Evolutionary conservation across 257 asterid genomes (phyloP).

Genomic region (Solanum clarkiae): DNA sequence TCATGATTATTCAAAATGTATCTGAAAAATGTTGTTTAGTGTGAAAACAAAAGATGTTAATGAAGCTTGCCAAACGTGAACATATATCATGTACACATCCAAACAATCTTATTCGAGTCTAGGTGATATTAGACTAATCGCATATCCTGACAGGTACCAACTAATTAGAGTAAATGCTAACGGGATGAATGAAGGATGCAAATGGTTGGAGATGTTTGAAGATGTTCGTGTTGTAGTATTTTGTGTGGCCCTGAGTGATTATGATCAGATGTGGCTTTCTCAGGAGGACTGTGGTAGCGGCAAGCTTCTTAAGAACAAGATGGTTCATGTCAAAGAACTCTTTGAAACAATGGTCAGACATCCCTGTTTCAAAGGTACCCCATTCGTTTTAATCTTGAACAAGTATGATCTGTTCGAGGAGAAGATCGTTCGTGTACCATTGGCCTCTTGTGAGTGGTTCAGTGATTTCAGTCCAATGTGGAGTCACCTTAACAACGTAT

Average conservation of each 20-base stretch:
- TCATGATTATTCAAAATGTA: neutral
- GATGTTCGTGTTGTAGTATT: slow-evolving; percentile 15
- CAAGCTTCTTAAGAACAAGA: slow-evolving; percentile 12
- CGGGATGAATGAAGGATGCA: slow-evolving; percentile 8
- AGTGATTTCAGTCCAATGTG: neutral
- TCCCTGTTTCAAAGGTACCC: slow-evolving; percentile 11
- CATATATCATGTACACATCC: neutral
- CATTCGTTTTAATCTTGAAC: slow-evolving; percentile 14
- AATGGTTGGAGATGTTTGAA: slow-evolving; percentile 17
- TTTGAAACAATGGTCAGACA: slow-evolving; percentile 8
- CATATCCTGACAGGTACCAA: slow-evolving; percentile 10
- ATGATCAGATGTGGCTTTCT: slow-evolving; percentile 4
- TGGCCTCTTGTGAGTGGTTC: slow-evolving; percentile 5
- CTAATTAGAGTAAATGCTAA: slow-evolving; percentile 13
- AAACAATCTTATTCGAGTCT: neutral
- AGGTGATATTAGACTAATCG: neutral
- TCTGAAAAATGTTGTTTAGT: neutral
- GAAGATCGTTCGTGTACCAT: neutral
- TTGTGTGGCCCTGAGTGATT: neutral
- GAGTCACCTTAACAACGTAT: neutral
- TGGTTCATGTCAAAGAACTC: slow-evolving; percentile 1
- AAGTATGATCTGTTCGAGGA: slow-evolving; percentile 18
- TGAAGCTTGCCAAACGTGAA: neutral
- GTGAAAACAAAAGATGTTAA: neutral
- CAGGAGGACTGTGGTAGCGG: neutral